These are phyloP conservation scores for Sclerotinia borealis DNA, from an alignment of 2,329 filamentous ascomycete species.

Conservation along the genomic window DNA sequence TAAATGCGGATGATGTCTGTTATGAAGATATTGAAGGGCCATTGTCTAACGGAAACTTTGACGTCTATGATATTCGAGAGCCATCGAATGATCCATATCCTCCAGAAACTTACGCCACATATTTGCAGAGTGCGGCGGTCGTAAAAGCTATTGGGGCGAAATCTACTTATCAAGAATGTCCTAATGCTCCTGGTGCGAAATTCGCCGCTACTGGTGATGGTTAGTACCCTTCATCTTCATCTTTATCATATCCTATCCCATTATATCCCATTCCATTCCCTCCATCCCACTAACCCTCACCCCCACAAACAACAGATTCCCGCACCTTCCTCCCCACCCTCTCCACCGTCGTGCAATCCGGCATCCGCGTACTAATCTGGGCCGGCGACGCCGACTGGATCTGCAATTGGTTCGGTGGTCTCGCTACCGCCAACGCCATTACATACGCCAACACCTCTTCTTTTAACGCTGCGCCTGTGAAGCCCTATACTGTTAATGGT, in stretches of 20 bases:
- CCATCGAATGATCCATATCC: slow-evolving; percentile 31
- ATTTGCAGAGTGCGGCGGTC: slow-evolving; percentile 36
- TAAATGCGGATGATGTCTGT: slow-evolving; percentile 51
- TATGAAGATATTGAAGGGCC: slow-evolving; percentile 21
- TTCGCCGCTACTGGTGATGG: slow-evolving; percentile 39
- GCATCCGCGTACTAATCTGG: slow-evolving; percentile 46
- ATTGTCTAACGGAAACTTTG: slow-evolving; percentile 8
- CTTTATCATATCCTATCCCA: slow-evolving; percentile 22
- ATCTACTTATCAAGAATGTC: slow-evolving; percentile 38
- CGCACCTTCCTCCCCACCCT: slow-evolving; percentile 41
- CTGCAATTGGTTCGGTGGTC: slow-evolving; percentile 51
- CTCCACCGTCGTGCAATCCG: slow-evolving; percentile 41
- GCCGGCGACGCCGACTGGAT: slow-evolving; percentile 50
- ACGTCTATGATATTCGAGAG: slow-evolving; percentile 16
- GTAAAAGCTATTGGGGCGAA: slow-evolving; percentile 41
- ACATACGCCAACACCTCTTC: slow-evolving; percentile 36
- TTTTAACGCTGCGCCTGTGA: slow-evolving; percentile 39
- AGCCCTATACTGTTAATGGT: slow-evolving; percentile 43
- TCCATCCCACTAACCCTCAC: no score
- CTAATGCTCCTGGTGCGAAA: slow-evolving; percentile 33
- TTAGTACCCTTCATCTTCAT: slow-evolving; percentile 17
- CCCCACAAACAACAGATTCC: slow-evolving; percentile 31
- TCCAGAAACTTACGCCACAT: slow-evolving; percentile 36
- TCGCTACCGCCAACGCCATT: slow-evolving; percentile 41
- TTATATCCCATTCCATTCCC: no score